These are phyloP conservation scores for Syncephalastrum sp. DNA, from an alignment of 371 early-diverging fungal genomes.

Conservation along the genomic window DNA sequence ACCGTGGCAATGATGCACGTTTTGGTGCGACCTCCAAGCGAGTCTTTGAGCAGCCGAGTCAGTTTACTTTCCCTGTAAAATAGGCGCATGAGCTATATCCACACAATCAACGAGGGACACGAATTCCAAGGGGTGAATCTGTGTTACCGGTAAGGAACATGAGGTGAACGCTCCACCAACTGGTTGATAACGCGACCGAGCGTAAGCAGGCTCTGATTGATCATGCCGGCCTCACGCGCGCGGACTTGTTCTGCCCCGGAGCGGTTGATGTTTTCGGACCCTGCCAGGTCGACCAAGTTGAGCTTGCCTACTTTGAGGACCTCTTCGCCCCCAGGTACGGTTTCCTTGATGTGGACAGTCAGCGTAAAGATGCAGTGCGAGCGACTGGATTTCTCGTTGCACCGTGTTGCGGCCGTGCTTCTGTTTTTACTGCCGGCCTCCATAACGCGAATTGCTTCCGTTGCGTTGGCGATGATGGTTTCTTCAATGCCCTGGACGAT, in stretches of 20 bases:
- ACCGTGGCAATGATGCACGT: slow-evolving; percentile 96
- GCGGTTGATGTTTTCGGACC: slow-evolving; percentile 91
- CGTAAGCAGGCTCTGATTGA: slow-evolving; percentile 89
- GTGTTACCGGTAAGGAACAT: slow-evolving; percentile 85
- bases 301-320: slow-evolving; percentile 88
- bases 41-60: slow-evolving; percentile 94
- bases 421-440: slow-evolving; percentile 76
- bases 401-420: slow-evolving; percentile 84
- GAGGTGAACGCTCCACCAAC: slow-evolving; percentile 75
- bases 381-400: slow-evolving; percentile 92
- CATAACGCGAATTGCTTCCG: slow-evolving; percentile 75
- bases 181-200: slow-evolving; percentile 93
- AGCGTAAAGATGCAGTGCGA: slow-evolving; percentile 95
- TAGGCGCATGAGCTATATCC: too few species aligned
- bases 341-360: slow-evolving; percentile 82
- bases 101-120: too few species aligned
- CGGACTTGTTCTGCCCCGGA: slow-evolving; percentile 88
- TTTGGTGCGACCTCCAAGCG: slow-evolving; percentile 91
- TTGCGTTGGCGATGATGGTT: slow-evolving; percentile 63
- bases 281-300: slow-evolving; percentile 97
- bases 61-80: slow-evolving; percentile 82
- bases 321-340: slow-evolving; percentile 77
- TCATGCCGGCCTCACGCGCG: slow-evolving; percentile 90
- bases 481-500: slow-evolving; percentile 85
- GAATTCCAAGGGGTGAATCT: too few species aligned